phyloP scores from a whole-genome alignment of 495 filamentous ascomycete species.

The Penicillium paxilli region DNA sequence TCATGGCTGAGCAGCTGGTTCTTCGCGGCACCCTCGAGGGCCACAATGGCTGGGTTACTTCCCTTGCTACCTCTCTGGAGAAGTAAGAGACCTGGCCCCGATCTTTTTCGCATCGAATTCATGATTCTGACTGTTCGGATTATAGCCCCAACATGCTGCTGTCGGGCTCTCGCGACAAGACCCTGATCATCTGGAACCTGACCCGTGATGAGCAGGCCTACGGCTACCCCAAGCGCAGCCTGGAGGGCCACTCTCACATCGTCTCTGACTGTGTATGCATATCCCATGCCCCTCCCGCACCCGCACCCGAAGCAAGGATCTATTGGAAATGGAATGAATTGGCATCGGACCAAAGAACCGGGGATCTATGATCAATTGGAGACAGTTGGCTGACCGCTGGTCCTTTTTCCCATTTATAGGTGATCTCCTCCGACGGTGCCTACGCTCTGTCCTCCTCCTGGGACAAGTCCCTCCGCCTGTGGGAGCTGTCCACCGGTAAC shows the following conservation, averaged over 20 bases:
- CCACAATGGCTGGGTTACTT: constrained; percentile 76
- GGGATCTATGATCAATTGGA: not conserved
- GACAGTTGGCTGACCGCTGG: constrained; percentile 37
- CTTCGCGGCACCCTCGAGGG: constrained; percentile 97
- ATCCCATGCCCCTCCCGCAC: constrained; percentile 13
- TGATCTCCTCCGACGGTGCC: constrained; percentile 99
- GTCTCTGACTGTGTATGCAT: constrained; percentile 98
- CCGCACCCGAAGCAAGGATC: constrained; percentile 9
- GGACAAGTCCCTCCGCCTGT: constrained; percentile 99
- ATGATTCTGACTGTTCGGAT: constrained; percentile 38
- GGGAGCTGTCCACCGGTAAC: constrained; percentile 94
- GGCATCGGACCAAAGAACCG: constrained; percentile 10
- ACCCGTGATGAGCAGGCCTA: constrained; percentile 97
- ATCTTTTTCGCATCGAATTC: constrained; percentile 24
- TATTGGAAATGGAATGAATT: constrained; percentile 18
- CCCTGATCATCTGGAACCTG: constrained; percentile 99
- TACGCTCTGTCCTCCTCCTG: constrained; percentile 98
- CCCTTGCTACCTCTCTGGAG: constrained; percentile 95
- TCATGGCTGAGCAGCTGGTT: constrained; percentile 94
- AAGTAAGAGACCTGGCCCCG: constrained; percentile 64
- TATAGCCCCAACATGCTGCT: constrained; percentile 99
- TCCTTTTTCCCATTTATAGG: constrained; percentile 54
- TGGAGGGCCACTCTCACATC: constrained; percentile 99
- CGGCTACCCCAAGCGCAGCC: constrained; percentile 97
- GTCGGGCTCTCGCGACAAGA: constrained; percentile 95